A percentile compares a stretch with the other conserved stretches of the same genome.
phyloP scores from a whole-genome alignment of 2,329 filamentous ascomycete species.

The Sporothrix variecibatus region DNA sequence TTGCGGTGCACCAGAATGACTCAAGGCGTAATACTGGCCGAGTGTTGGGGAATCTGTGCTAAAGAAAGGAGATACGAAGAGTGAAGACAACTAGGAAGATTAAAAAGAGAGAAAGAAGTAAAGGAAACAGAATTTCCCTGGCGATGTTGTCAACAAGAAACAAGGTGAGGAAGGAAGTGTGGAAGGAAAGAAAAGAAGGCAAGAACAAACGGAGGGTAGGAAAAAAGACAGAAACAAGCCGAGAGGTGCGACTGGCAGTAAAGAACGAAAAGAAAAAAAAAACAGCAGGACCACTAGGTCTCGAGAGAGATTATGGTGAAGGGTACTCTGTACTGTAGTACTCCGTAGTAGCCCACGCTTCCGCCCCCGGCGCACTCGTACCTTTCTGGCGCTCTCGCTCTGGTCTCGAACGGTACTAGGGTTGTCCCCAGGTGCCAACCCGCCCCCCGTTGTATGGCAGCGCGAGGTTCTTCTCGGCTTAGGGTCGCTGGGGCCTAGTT shows the following conservation, averaged over 20 bases:
- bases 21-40: neutral
- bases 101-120: neutral
- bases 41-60: neutral
- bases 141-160: neutral
- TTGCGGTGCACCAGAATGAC: neutral
- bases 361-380: neutral
- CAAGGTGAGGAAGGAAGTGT: neutral
- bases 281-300: conserved; percentile 7
- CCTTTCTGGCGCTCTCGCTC: conserved; percentile 8
- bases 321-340: neutral
- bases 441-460: neutral
- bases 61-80: neutral
- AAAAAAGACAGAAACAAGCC: neutral
- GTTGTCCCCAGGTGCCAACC: neutral
- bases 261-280: conserved; percentile 6
- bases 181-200: neutral
- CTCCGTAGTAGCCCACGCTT: neutral
- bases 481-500: conserved; percentile 21
- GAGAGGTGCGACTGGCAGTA: neutral
- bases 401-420: neutral
- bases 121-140: neutral
- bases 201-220: neutral
- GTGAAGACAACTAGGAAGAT: neutral
- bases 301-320: conserved; percentile 10
- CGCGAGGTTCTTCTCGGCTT: conserved; percentile 26